Conservation (phyloP, 768 basidiomycete species). For the Lactarius pseudohatsudake region DNA sequence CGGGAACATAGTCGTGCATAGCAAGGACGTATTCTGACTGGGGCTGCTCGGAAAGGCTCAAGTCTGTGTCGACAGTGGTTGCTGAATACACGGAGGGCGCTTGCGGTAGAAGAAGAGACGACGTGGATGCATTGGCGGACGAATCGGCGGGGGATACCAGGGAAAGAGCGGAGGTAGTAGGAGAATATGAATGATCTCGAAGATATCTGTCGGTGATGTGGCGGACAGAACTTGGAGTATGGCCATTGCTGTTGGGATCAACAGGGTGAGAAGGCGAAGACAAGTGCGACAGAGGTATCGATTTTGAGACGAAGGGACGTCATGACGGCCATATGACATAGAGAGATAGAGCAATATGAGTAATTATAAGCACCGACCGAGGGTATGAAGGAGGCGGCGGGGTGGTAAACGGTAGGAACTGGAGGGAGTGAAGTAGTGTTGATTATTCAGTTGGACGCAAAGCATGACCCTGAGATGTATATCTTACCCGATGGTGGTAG, state of each 20-base stretch:
- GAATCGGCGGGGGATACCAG: conserved; percentile 24
- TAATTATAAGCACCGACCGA: conserved; percentile 4
- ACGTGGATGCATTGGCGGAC: conserved; percentile 30
- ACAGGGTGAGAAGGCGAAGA: conserved; percentile 29
- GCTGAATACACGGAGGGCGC: conserved; percentile 32
- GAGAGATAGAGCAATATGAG: conserved; percentile 23
- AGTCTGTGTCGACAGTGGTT: conserved; percentile 30
- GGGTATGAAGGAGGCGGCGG: background rate
- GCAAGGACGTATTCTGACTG: conserved; percentile 77
- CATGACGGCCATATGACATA: conserved; percentile 31
- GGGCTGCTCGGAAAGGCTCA: conserved; percentile 15
- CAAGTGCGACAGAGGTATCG: conserved; percentile 35
- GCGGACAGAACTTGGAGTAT: conserved; percentile 16
- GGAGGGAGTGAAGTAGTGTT: background rate
- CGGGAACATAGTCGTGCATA: conserved; percentile 86
- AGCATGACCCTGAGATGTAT: background rate
- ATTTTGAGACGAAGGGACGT: conserved; percentile 36
- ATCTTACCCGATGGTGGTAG: conserved; percentile 12
- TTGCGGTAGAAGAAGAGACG: conserved; percentile 32
- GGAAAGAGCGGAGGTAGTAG: conserved; percentile 26
- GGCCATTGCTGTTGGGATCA: conserved; percentile 21
- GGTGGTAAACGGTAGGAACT: background rate
- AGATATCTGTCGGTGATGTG: conserved; percentile 26
- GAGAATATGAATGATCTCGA: conserved; percentile 23
- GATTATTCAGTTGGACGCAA: background rate